These are phyloP conservation scores for Amphirosellinia nigrospora DNA, from an alignment of 495 filamentous ascomycete genomes.

Conservation along the genomic window DNA sequence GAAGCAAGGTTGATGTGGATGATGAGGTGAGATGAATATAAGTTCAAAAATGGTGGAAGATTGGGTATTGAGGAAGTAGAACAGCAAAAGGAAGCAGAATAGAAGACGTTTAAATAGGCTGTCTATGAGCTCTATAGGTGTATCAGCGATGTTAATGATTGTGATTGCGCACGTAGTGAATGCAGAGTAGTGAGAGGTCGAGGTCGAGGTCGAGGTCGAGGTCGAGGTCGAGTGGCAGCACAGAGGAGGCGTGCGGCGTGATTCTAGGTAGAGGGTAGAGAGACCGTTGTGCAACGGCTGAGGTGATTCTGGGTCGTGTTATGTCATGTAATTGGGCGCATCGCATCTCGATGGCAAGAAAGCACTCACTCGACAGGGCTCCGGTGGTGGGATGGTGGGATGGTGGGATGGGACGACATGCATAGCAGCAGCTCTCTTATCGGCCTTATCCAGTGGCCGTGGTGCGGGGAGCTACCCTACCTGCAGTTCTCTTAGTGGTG, in stretches of 20 bases:
- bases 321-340: slow-evolving; percentile 21
- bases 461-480: slow-evolving; percentile 23
- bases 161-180: not conserved
- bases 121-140: not conserved
- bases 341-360: slow-evolving; percentile 19
- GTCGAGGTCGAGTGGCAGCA: slow-evolving; percentile 7
- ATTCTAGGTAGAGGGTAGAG: slow-evolving; percentile 9
- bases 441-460: slow-evolving; percentile 16
- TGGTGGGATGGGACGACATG: slow-evolving; percentile 23
- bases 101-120: not conserved
- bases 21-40: not conserved
- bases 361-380: slow-evolving; percentile 6
- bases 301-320: slow-evolving; percentile 17
- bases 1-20: slow-evolving; percentile 6
- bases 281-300: not conserved
- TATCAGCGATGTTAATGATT: not conserved
- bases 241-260: slow-evolving; percentile 5
- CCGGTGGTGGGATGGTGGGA: not conserved
- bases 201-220: slow-evolving; percentile 13
- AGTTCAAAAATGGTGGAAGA: not conserved
- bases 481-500: not conserved
- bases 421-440: slow-evolving; percentile 24
- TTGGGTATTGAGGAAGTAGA: not conserved
- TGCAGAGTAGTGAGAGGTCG: slow-evolving; percentile 2
- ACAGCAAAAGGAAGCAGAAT: not conserved